Conservation (phyloP, 495 filamentous ascomycete genomes). For the Hypomontagnella monticulosa region DNA sequence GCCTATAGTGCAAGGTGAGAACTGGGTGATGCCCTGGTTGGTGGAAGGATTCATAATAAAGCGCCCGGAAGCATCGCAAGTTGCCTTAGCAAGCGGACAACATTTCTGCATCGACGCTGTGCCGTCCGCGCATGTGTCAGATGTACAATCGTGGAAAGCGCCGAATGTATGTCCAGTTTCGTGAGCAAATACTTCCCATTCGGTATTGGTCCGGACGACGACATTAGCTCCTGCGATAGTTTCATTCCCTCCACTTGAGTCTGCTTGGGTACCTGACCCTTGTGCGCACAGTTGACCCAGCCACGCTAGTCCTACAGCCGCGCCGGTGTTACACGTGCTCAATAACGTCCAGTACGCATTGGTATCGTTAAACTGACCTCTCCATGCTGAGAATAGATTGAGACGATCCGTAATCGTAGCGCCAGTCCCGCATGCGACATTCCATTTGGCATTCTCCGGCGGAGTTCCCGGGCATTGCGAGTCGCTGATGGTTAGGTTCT, state of each 20-base stretch:
- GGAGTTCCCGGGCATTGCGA: conserved; percentile 72
- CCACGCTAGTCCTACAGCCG: conserved; percentile 95
- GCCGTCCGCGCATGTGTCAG: conserved; percentile 68
- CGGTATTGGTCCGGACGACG: conserved; percentile 80
- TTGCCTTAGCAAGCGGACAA: conserved; percentile 76
- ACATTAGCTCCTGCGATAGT: conserved; percentile 88
- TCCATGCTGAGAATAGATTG: conserved; percentile 89
- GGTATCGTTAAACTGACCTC: conserved; percentile 72
- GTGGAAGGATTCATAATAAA: conserved; percentile 98
- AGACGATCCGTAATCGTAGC: conserved; percentile 80
- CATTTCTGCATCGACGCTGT: conserved; percentile 77
- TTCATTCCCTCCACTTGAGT: conserved; percentile 60
- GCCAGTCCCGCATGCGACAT: conserved; percentile 70
- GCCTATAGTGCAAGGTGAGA: conserved; percentile 89
- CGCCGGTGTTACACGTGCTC: conserved; percentile 82
- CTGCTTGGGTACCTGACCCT: conserved; percentile 56
- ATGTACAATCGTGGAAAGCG: conserved; percentile 91
- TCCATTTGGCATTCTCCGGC: conserved; percentile 77
- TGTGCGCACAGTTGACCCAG: conserved; percentile 84
- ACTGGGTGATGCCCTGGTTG: conserved; percentile 71
- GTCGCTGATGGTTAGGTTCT: conserved; percentile 81
- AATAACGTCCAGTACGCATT: conserved; percentile 96
- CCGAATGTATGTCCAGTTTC: conserved; percentile 96
- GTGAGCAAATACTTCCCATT: conserved; percentile 98
- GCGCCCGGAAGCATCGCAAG: conserved; percentile 76